Percentiles rank a stretch among this genome's conserved stretches.
Conservation (phyloP, 1,139 yeast genomes). For the Tardiomyces depauwii region DNA sequence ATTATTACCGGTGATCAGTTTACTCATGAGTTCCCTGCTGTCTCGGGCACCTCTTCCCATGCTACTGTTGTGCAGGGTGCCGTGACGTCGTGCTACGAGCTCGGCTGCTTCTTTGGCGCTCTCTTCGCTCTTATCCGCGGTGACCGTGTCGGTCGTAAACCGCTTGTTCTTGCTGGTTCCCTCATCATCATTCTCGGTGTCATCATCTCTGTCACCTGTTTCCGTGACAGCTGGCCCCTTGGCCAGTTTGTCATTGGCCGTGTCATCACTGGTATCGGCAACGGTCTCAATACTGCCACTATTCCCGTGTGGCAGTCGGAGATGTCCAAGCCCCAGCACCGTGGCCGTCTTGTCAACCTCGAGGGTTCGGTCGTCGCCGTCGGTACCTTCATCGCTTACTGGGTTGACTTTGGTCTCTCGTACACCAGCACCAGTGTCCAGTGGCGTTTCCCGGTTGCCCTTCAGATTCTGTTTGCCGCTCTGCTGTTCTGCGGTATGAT, state of each 20-base stretch:
- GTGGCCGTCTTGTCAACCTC: slow-evolving; percentile 46
- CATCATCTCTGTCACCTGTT: slow-evolving; percentile 16
- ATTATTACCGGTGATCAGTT: slow-evolving; percentile 48
- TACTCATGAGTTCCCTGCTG: slow-evolving; percentile 39
- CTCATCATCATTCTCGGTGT: slow-evolving; percentile 18
- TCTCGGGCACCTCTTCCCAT: slow-evolving; percentile 6
- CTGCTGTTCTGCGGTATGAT: slow-evolving; percentile 1
- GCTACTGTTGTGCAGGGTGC: slow-evolving; percentile 42
- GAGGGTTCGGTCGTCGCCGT: slow-evolving; percentile 63
- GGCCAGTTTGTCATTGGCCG: slow-evolving; percentile 44
- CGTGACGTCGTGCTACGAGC: slow-evolving; percentile 43
- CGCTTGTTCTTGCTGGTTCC: slow-evolving; percentile 22
- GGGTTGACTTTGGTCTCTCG: slow-evolving; percentile 70
- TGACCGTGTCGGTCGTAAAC: slow-evolving; percentile 24
- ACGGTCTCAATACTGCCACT: slow-evolving; percentile 50
- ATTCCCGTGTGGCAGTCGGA: slow-evolving; percentile 52
- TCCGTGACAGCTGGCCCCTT: slow-evolving; percentile 17
- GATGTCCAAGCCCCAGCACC: slow-evolving; percentile 42
- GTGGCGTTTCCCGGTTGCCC: slow-evolving; percentile 33
- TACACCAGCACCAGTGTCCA: slow-evolving; percentile 30
- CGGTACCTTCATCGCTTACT: slow-evolving; percentile 64
- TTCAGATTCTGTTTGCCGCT: slow-evolving; percentile 23
- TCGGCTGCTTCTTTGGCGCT: slow-evolving; percentile 18
- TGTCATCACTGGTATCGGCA: slow-evolving; percentile 47
- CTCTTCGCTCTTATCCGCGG: slow-evolving; percentile 15